Conservation (phyloP, 176 grass and related monocot species). For the Thinopyrum elongatum region DNA sequence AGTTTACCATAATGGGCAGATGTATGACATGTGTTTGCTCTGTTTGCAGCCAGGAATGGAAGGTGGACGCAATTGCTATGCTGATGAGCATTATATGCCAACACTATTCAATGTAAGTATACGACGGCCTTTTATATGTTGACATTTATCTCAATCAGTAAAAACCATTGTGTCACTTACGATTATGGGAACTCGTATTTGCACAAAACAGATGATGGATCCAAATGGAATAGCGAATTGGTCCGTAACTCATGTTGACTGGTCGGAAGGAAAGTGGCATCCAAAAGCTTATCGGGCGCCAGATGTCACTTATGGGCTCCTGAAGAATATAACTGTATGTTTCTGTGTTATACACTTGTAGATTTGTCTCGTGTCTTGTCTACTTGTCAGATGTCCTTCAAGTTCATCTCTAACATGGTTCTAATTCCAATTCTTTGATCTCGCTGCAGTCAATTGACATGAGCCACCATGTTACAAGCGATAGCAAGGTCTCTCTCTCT, state of each 20-base stretch:
- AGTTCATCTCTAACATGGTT: neutral
- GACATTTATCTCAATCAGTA: constrained; percentile 12
- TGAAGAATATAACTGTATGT: constrained; percentile 88
- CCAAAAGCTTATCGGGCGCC: constrained; percentile 84
- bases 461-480: constrained; percentile 87
- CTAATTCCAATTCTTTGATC: constrained; percentile 12
- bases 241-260: constrained; percentile 96
- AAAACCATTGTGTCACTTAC: neutral
- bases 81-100: constrained; percentile 97
- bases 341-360: neutral
- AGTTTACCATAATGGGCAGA: neutral
- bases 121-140: neutral
- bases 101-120: constrained; percentile 80
- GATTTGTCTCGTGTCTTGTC: neutral
- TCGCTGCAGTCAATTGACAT: constrained; percentile 78
- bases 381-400: neutral
- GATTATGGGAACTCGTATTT: constrained; percentile 16
- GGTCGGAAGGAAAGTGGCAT: constrained; percentile 99
- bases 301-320: constrained; percentile 69
- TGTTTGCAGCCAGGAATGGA: constrained; percentile 77
- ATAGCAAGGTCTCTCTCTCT: constrained; percentile 47
- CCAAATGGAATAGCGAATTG: constrained; percentile 87
- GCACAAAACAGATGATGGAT: constrained; percentile 70
- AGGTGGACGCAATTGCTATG: constrained; percentile 90
- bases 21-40: neutral